Evolutionary conservation across 768 basidiomycete genomes (phyloP).

Genomic region (Galerina sulciceps): DNA sequence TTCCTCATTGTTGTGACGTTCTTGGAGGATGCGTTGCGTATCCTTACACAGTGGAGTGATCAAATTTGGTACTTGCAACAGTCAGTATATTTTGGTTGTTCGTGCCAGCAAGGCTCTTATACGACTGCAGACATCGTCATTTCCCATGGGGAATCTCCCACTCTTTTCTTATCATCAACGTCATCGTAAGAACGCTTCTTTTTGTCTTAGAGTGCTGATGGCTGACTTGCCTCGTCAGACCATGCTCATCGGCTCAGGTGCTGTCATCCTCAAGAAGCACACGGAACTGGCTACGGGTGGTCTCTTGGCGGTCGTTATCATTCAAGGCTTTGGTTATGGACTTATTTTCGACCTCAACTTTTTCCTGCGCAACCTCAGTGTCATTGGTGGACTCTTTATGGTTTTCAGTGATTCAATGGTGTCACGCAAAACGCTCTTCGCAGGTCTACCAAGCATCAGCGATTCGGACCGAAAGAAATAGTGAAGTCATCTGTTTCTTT

Average conservation of each 20-base stretch:
- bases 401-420: conserved; percentile 97
- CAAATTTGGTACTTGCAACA: conserved; percentile 98
- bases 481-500: conserved; percentile 47
- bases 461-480: conserved; percentile 99
- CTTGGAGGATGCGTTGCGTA: conserved; percentile 94
- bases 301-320: conserved; percentile 87
- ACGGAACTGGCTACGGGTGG: conserved; percentile 91
- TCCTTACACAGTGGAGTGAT: conserved; percentile 93
- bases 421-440: conserved; percentile 85
- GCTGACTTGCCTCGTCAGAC: conserved; percentile 50
- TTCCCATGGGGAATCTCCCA: conserved; percentile 98
- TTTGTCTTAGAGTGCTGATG: neutral
- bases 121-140: conserved; percentile 74
- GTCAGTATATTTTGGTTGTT: conserved; percentile 48
- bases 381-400: conserved; percentile 99
- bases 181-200: conserved; percentile 66
- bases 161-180: conserved; percentile 88
- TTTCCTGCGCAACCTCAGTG: conserved; percentile 98
- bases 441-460: conserved; percentile 86
- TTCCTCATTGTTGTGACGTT: conserved; percentile 99
- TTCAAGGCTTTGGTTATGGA: conserved; percentile 98
- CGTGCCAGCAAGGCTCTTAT: conserved; percentile 10
- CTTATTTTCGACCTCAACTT: conserved; percentile 99
- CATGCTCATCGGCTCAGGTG: conserved; percentile 85
- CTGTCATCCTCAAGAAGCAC: conserved; percentile 85